phyloP scores from a whole-genome alignment of 345 rosid genomes.

The Syzygium oleosum region DNA sequence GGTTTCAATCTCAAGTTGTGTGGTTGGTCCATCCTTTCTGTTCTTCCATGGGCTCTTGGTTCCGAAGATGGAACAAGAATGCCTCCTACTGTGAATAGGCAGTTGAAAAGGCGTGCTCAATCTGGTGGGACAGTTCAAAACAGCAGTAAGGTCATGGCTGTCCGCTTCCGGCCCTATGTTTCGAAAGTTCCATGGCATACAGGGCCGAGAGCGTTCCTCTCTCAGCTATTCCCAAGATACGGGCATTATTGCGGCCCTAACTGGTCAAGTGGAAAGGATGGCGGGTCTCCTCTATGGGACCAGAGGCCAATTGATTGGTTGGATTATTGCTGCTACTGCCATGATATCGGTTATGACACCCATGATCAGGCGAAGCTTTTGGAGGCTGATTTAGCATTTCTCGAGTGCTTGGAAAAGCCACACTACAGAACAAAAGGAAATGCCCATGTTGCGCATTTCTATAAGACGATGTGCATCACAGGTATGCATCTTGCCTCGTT shows the following conservation, averaged over 20 bases:
- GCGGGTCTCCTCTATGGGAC: slow-evolving; percentile 83
- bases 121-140: slow-evolving; percentile 12
- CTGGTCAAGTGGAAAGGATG: slow-evolving; percentile 95
- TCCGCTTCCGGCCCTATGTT: slow-evolving; percentile 86
- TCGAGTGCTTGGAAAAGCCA: slow-evolving; percentile 85
- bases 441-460: slow-evolving; percentile 50
- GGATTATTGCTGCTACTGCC: slow-evolving; percentile 96
- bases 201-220: slow-evolving; percentile 77
- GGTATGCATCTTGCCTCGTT: slow-evolving; percentile 32
- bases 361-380: slow-evolving; percentile 81
- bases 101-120: slow-evolving; percentile 41
- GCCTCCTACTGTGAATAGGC: slow-evolving; percentile 59
- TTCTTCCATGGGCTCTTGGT: slow-evolving; percentile 40
- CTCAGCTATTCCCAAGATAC: slow-evolving; percentile 85
- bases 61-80: slow-evolving; percentile 17
- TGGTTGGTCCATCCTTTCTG: slow-evolving; percentile 57
- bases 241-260: slow-evolving; percentile 98
- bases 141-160: slow-evolving; percentile 8
- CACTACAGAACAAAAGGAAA: slow-evolving; percentile 52
- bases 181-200: slow-evolving; percentile 97
- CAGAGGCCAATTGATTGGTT: slow-evolving; percentile 94
- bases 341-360: slow-evolving; percentile 91
- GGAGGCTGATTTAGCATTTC: slow-evolving; percentile 81
- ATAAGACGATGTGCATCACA: slow-evolving; percentile 80
- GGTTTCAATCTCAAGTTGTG: slow-evolving; percentile 33